Percentiles rank a stretch among this genome's conserved stretches.
Evolutionary conservation across 306 rosid species (phyloP).

Genomic region (Cucurbita pepo): DNA sequence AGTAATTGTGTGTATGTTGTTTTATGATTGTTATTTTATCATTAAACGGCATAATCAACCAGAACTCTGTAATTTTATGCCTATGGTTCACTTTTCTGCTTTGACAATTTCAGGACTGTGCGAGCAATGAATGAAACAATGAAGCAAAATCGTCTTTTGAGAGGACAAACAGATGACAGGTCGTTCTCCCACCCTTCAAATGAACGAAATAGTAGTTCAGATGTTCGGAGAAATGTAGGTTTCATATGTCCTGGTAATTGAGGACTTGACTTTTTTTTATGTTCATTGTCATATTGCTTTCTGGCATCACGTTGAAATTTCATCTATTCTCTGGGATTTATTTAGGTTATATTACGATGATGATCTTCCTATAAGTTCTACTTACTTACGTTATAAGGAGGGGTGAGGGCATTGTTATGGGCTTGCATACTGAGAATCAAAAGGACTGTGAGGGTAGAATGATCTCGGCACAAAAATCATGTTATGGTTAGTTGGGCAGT

Average conservation of each 20-base stretch:
- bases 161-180: slow-evolving; percentile 50
- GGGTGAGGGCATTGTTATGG: neutral
- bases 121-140: slow-evolving; percentile 93
- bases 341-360: neutral
- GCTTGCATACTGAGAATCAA: neutral
- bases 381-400: neutral
- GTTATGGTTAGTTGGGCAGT: neutral
- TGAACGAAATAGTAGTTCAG: slow-evolving; percentile 20
- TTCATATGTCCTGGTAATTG: slow-evolving; percentile 6
- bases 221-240: slow-evolving; percentile 36
- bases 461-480: neutral
- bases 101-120: slow-evolving; percentile 55
- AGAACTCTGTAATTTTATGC: neutral
- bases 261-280: neutral
- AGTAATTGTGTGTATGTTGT: neutral
- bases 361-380: neutral
- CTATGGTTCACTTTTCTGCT: neutral
- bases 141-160: slow-evolving; percentile 83
- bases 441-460: neutral
- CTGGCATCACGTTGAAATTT: slow-evolving; percentile 2
- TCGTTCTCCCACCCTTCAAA: slow-evolving; percentile 40
- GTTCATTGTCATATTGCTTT: neutral
- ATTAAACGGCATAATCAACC: neutral
- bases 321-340: neutral
- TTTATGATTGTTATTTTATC: neutral